These are phyloP conservation scores for Saitozyma podzolica DNA, from an alignment of 768 basidiomycete species.

Conservation along the genomic window DNA sequence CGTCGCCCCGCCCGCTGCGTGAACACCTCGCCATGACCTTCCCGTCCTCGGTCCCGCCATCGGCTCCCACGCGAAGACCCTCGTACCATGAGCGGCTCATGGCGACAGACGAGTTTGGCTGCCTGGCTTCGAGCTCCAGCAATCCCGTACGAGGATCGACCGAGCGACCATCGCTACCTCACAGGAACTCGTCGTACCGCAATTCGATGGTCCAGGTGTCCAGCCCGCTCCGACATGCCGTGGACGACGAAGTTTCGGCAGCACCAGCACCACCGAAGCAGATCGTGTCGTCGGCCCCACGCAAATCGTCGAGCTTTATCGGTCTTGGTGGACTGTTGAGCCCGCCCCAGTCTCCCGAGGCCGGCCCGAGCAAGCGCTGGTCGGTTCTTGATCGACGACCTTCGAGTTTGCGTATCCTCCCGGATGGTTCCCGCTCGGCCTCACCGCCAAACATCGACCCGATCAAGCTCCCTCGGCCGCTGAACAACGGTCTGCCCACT, in stretches of 20 bases:
- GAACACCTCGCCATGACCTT: slow-evolving; percentile 49
- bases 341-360: slow-evolving; percentile 31
- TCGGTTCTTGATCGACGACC: slow-evolving; percentile 32
- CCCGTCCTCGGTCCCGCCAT: slow-evolving; percentile 32
- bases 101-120: slow-evolving; percentile 3
- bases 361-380: slow-evolving; percentile 3
- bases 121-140: slow-evolving; percentile 5
- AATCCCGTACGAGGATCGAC: not conserved
- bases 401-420: slow-evolving; percentile 2
- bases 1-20: slow-evolving; percentile 35
- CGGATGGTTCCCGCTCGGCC: slow-evolving; percentile 18
- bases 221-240: slow-evolving; percentile 46
- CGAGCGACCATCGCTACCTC: not conserved
- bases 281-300: slow-evolving; percentile 13
- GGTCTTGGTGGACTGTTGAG: slow-evolving; percentile 34
- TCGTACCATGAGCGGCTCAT: slow-evolving; percentile 33
- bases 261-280: not conserved
- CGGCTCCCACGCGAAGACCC: slow-evolving; percentile 22
- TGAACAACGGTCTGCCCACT: slow-evolving; percentile 11
- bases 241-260: slow-evolving; percentile 35
- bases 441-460: not conserved
- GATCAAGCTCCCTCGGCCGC: too few relatives aligned
- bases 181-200: slow-evolving; percentile 17
- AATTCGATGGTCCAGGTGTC: slow-evolving; percentile 39
- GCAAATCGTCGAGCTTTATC: slow-evolving; percentile 15